These are phyloP conservation scores for Dianthus caryophyllus DNA, from an alignment of 148 eudicot species.

Conservation along the genomic window DNA sequence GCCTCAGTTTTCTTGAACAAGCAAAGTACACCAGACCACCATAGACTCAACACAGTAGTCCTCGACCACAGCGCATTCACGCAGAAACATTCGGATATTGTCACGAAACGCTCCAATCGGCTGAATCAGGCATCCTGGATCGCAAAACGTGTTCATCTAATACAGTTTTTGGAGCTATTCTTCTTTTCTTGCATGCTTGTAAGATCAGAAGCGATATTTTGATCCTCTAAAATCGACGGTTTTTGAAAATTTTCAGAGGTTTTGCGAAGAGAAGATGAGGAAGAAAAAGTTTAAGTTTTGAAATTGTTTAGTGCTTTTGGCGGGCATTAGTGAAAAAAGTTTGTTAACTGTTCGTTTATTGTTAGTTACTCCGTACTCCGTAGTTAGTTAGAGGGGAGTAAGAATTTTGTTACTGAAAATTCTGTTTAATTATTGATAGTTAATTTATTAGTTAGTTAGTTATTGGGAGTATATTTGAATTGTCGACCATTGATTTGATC, in stretches of 20 bases:
- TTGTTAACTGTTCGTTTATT: not conserved
- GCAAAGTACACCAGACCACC: too few relatives aligned
- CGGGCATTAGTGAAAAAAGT: not conserved
- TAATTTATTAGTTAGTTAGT: too few relatives aligned
- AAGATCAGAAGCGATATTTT: slow-evolving; percentile 32
- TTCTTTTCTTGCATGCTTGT: slow-evolving; percentile 37
- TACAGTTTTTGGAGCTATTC: slow-evolving; percentile 35
- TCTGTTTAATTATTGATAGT: too few relatives aligned
- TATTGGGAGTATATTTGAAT: too few relatives aligned
- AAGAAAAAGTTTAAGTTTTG: not conserved
- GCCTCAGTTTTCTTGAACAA: too few relatives aligned
- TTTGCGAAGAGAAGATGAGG: not conserved
- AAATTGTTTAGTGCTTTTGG: not conserved
- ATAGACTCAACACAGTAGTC: slow-evolving; percentile 31
- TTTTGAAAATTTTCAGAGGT: not conserved
- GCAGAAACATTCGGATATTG: slow-evolving; percentile 48
- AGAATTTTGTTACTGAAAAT: too few relatives aligned
- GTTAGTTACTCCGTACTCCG: too few relatives aligned
- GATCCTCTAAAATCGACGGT: not conserved
- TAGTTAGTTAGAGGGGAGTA: not conserved
- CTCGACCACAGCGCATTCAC: slow-evolving; percentile 38
- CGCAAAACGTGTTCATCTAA: slow-evolving; percentile 28
- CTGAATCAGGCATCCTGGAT: slow-evolving; percentile 23
- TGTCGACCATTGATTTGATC: too few relatives aligned
- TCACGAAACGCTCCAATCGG: too few relatives aligned